Evolutionary conservation across 176 grass and related monocot species (phyloP).

Genomic region (Luzula sylvatica): DNA sequence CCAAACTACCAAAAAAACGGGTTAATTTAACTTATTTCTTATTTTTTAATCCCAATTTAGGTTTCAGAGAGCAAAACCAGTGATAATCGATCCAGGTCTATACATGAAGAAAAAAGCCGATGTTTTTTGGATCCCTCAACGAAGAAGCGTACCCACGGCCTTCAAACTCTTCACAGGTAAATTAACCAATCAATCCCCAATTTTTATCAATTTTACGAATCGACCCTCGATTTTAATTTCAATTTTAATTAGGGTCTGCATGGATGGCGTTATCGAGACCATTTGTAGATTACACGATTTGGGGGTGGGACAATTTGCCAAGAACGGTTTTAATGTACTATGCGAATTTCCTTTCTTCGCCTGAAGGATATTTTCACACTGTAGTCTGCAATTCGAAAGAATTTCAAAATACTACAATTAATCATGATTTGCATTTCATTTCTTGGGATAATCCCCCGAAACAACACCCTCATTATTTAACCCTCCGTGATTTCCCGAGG

Average conservation of each 20-base stretch:
- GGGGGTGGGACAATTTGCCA: constrained; percentile 88
- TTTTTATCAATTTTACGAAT: neutral
- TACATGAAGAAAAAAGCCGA: constrained; percentile 62
- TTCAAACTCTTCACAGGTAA: constrained; percentile 86
- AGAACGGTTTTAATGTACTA: constrained; percentile 81
- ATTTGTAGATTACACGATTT: constrained; percentile 82
- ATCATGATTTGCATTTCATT: constrained; percentile 82
- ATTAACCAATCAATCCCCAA: neutral
- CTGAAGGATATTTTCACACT: constrained; percentile 88
- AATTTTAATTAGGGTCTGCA: constrained; percentile 42
- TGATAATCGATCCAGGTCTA: constrained; percentile 73
- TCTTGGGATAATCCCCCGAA: constrained; percentile 80
- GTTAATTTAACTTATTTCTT: neutral
- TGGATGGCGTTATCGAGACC: constrained; percentile 65
- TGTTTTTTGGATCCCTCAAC: constrained; percentile 58
- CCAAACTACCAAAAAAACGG: neutral
- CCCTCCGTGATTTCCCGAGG: constrained; percentile 35
- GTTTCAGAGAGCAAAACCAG: constrained; percentile 65
- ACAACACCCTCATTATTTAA: constrained; percentile 72
- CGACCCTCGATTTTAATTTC: neutral
- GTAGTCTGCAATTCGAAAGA: constrained; percentile 66
- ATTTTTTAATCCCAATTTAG: constrained; percentile 12
- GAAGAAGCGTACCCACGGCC: constrained; percentile 61
- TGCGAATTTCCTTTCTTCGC: constrained; percentile 83
- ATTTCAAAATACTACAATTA: constrained; percentile 74